Percentiles rank a stretch among this genome's conserved stretches.
Conservation (phyloP, 2,329 filamentous ascomycete genomes). For the Endoconidiophora laricicola region DNA sequence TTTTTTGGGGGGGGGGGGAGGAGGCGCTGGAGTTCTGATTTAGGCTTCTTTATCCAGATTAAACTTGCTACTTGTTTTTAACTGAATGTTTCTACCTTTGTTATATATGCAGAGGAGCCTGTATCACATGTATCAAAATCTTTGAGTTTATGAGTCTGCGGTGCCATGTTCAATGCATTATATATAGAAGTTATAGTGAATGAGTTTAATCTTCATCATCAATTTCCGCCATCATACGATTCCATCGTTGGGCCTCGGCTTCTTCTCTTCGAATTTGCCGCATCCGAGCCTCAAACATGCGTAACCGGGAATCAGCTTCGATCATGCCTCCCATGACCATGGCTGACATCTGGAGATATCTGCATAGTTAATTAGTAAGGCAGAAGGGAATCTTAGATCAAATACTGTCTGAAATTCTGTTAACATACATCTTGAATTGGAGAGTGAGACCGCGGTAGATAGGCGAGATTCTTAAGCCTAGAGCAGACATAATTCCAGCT, state of each 20-base stretch:
- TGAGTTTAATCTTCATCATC: conserved; percentile 25
- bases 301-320: conserved; percentile 53
- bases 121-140: too few relatives aligned
- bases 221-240: conserved; percentile 45
- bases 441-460: conserved; percentile 56
- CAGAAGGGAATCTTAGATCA: not conserved
- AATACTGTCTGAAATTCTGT: not conserved
- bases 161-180: not conserved
- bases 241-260: conserved; percentile 51
- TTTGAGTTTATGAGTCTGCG: too few relatives aligned
- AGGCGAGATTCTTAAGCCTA: conserved; percentile 49
- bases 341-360: conserved; percentile 69
- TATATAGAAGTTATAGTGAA: not conserved
- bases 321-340: conserved; percentile 69
- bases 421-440: conserved; percentile 58
- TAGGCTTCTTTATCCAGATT: not conserved
- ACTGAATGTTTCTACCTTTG: too few relatives aligned
- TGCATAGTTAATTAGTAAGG: conserved; percentile 21
- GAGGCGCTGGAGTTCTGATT: too few relatives aligned
- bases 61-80: not conserved
- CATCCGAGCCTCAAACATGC: conserved; percentile 48
- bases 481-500: conserved; percentile 41
- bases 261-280: conserved; percentile 46
- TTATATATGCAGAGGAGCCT: not conserved
- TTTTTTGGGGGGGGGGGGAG: too few relatives aligned